These are phyloP conservation scores for Westerdykella aurantiaca DNA, from an alignment of 2,329 filamentous ascomycete genomes.

Conservation along the genomic window DNA sequence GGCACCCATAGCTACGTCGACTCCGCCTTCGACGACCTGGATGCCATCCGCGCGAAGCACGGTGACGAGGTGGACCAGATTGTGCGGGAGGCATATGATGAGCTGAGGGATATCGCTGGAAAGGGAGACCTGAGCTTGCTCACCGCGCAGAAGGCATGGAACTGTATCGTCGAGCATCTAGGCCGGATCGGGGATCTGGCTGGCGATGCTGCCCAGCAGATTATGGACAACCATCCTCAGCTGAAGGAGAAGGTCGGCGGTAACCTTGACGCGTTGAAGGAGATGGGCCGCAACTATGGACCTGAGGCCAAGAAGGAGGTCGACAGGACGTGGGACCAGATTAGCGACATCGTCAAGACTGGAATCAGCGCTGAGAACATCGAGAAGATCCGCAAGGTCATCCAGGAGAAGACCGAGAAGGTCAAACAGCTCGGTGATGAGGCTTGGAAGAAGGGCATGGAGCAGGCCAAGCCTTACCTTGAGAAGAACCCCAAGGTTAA, in stretches of 20 bases:
- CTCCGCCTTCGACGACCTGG: constrained; percentile 63
- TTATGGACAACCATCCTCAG: constrained; percentile 67
- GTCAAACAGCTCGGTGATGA: constrained; percentile 64
- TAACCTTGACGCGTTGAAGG: constrained; percentile 62
- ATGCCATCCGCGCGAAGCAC: constrained; percentile 62
- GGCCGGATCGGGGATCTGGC: constrained; percentile 57
- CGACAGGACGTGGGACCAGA: constrained; percentile 63
- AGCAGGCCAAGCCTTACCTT: constrained; percentile 65
- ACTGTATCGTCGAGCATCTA: constrained; percentile 57
- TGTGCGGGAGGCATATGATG: constrained; percentile 60
- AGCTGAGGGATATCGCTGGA: constrained; percentile 58
- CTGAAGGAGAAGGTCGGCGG: constrained; percentile 67
- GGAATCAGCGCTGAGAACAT: constrained; percentile 56
- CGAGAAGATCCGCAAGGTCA: constrained; percentile 51
- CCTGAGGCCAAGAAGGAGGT: constrained; percentile 73
- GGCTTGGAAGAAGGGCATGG: constrained; percentile 64
- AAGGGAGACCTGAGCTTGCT: constrained; percentile 57
- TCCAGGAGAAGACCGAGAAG: constrained; percentile 65
- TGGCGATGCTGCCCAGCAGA: constrained; percentile 56
- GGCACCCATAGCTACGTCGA: constrained; percentile 65
- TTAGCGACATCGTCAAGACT: constrained; percentile 57
- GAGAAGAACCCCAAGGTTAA: constrained; percentile 74
- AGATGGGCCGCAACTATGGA: constrained; percentile 63
- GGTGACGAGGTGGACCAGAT: constrained; percentile 65
- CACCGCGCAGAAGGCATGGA: constrained; percentile 56